A percentile compares a stretch with the other conserved stretches of the same genome.
These are phyloP conservation scores for Pleurotus eryngii DNA, from an alignment of 768 basidiomycete species.

Conservation along the genomic window DNA sequence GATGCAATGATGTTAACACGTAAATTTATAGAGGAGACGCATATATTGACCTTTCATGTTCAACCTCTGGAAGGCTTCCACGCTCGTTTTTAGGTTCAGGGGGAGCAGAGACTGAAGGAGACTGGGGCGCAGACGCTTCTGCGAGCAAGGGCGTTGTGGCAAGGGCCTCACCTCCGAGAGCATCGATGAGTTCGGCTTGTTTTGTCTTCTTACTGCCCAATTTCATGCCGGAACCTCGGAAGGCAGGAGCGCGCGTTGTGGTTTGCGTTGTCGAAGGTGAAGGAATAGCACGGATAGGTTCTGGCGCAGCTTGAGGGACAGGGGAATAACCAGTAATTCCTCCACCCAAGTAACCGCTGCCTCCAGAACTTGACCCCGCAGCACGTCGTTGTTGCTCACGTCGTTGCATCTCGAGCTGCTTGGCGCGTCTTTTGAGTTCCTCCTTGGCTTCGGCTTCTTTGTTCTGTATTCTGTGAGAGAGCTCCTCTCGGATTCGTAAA, in stretches of 20 bases:
- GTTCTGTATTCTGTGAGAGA: constrained; percentile 50
- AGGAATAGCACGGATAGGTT: constrained; percentile 34
- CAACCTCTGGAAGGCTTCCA: constrained; percentile 72
- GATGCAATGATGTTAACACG: neutral
- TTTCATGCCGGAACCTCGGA: constrained; percentile 97
- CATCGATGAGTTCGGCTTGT: constrained; percentile 84
- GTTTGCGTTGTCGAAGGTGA: constrained; percentile 41
- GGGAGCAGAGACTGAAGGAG: constrained; percentile 17
- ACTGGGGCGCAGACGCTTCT: constrained; percentile 40
- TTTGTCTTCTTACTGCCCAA: constrained; percentile 89
- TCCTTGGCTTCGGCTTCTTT: constrained; percentile 99
- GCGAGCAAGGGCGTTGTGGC: constrained; percentile 44
- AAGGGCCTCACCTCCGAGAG: constrained; percentile 75
- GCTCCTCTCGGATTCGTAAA: constrained; percentile 1
- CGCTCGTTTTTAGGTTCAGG: constrained; percentile 41
- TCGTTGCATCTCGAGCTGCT: constrained; percentile 97
- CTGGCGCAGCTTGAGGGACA: constrained; percentile 55
- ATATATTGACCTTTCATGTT: constrained; percentile 61
- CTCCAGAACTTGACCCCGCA: constrained; percentile 44
- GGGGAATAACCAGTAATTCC: constrained; percentile 71
- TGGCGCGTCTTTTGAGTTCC: constrained; percentile 95
- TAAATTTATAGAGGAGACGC: neutral
- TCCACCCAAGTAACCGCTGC: constrained; percentile 55
- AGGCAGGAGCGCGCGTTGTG: constrained; percentile 65
- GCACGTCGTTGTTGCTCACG: constrained; percentile 87